phyloP scores from a whole-genome alignment of 495 filamentous ascomycete species.

The Penicillium steckii region DNA sequence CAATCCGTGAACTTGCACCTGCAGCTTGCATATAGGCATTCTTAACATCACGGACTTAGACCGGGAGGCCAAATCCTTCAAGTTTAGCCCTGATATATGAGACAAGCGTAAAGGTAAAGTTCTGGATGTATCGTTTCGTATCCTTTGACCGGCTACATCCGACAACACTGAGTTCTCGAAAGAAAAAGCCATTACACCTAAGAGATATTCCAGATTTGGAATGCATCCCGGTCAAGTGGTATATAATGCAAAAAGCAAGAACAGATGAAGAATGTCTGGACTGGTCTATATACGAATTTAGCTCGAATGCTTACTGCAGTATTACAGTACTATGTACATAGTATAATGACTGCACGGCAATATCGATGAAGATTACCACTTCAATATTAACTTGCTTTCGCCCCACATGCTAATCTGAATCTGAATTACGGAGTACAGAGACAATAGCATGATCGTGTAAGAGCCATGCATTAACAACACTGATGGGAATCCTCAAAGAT shows the following conservation, averaged over 20 bases:
- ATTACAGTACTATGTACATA: not conserved
- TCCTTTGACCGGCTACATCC: not conserved
- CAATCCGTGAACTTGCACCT: conserved; percentile 3
- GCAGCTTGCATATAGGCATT: conserved; percentile 11
- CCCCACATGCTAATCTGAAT: not conserved
- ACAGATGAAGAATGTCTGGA: not conserved
- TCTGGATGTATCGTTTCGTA: not conserved
- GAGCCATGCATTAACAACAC: not conserved
- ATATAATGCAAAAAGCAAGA: not conserved
- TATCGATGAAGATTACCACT: too few relatives aligned
- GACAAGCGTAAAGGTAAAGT: not conserved
- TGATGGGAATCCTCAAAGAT: too few relatives aligned
- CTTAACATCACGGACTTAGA: not conserved
- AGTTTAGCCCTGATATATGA: not conserved
- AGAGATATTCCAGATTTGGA: not conserved
- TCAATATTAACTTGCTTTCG: not conserved
- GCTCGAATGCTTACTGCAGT: too few relatives aligned
- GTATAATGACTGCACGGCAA: too few relatives aligned
- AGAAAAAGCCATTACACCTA: not conserved
- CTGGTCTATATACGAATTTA: not conserved
- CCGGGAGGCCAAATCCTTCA: not conserved
- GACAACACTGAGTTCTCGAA: not conserved
- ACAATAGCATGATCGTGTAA: not conserved
- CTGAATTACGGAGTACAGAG: not conserved
- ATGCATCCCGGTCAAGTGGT: conserved; percentile 1